Evolutionary conservation across 768 basidiomycete species (phyloP).

Genomic region (Hygrocybe punicea): DNA sequence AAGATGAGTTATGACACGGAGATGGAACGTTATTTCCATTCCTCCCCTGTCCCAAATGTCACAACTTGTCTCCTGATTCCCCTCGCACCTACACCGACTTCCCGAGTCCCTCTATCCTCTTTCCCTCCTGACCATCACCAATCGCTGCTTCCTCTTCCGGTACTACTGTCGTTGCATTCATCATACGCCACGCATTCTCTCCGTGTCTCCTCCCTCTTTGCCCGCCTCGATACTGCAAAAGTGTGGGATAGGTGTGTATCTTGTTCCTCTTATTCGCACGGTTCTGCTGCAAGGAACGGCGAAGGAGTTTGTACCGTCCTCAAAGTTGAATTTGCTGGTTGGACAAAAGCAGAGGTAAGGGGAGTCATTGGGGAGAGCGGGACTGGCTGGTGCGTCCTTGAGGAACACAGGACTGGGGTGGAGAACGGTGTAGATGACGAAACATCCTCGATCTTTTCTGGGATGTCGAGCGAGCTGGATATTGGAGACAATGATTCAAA

Average conservation of each 20-base stretch:
- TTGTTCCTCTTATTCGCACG: slow-evolving; percentile 59
- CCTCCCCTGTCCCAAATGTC: slow-evolving; percentile 35
- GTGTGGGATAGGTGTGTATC: slow-evolving; percentile 64
- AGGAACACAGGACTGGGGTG: slow-evolving; percentile 43
- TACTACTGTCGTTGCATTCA: slow-evolving; percentile 50
- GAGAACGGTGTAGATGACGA: slow-evolving; percentile 35
- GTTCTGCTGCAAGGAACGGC: slow-evolving; percentile 16
- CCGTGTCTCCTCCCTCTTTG: slow-evolving; percentile 65
- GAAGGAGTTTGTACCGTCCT: slow-evolving; percentile 64
- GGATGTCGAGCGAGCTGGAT: slow-evolving; percentile 22
- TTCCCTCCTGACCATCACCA: slow-evolving; percentile 24
- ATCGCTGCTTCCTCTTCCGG: slow-evolving; percentile 52
- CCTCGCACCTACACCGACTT: slow-evolving; percentile 69
- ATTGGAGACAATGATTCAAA: slow-evolving; percentile 8
- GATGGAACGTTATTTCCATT: slow-evolving; percentile 63
- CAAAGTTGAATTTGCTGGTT: slow-evolving; percentile 69
- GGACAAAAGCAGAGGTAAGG: slow-evolving; percentile 63
- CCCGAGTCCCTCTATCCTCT: slow-evolving; percentile 55
- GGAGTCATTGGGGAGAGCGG: slow-evolving; percentile 68
- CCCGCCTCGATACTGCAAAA: slow-evolving; percentile 62
- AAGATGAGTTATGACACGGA: slow-evolving; percentile 23
- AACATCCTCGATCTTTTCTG: slow-evolving; percentile 29
- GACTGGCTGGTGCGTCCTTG: slow-evolving; percentile 71
- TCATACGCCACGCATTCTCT: slow-evolving; percentile 55
- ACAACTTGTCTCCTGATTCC: slow-evolving; percentile 72